Evolutionary conservation across 164 flowering plant genomes (phyloP), one percentile per base, ranked within the genome.

Genomic region (Annona squamosa): DNA sequence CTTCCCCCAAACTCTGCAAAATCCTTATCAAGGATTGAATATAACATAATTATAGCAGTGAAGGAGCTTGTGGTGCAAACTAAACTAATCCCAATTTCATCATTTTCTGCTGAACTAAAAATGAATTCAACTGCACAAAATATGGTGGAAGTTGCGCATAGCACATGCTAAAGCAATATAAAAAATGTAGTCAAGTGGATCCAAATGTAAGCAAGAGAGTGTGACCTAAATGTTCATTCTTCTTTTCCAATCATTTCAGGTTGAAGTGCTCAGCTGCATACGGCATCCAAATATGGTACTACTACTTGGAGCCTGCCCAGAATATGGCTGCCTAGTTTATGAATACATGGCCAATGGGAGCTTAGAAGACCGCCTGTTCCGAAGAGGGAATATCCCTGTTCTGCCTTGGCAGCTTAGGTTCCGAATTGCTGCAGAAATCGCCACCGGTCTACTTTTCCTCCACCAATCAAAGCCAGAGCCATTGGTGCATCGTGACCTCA

Each of bases 241-340:
- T 2, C 46, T 44, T 37, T 52, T 66, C 13, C 16, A 10, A 42
- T 66, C 2, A 71, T 48, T 80, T 80, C 84, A 88, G 92, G 84
- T 89, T 72, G 90, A 86, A 81, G 85, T 90, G 26, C 82, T 90
- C n/a, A 87, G 91, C 75, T 82, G 88, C 85, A 88, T 88, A 26
- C 71, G 91, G 69, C 94, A 90, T 76, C 94, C 94, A 37, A 90
- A 90, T 84, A 88, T 90, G 91, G 94, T 90, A 71, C 89, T 90
- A 65, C 91, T 90, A 52, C 85, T 90, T 10, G 94, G 91, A 76
- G 94, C 94, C 17, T 88, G 91, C 79, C 94, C 94, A 1, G 90
- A 87, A 66, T 86, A 83, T 48, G 91, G 93, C 13, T 88, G 93
- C 83, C 84, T 88, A 6, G 89, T 90, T 37, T 90, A 88, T 52